Evolutionary conservation across 2,329 filamentous ascomycete species (phyloP), one percentile per base, ranked within the genome.

Genomic region (Trichoderma koningiopsis): DNA sequence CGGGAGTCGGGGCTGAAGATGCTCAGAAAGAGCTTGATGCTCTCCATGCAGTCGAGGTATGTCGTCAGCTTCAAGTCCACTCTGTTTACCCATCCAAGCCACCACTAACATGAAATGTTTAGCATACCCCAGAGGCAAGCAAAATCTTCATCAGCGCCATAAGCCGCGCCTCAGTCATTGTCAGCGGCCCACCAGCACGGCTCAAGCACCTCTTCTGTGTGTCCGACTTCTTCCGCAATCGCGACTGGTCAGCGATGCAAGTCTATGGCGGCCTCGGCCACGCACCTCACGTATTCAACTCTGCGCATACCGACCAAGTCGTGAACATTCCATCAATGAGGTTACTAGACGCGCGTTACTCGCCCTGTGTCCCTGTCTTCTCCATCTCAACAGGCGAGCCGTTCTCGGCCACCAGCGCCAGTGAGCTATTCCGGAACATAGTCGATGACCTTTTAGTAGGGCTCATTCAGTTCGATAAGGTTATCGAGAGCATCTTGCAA

Each of bases 91-190:
- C 22, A 8, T 24, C 47, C 47, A 1, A 13, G 47, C 4, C 19
- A 49, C 24, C 3, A 24, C 49, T 64, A 14, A 40, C 49, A 6
- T n/a, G 3, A 49, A 11, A 2, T 6, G 24, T 24, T 7, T 24
- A 49, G 47, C 47, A 5, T 6, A 49, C 47, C 2, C n/a, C 47
- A 49, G 47, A 49, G n/a, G 47, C 47, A 1, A 70, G 65, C 63
- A 81, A 82, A 67, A 68, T 83, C 8, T 83, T 83, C 70, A 78
- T 83, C 69, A 83, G 81, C 70, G 77, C 79, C 0, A 55, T 77
- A 3, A 76, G 73, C 57, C 43, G 68, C 5, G 76, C 73, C 6
- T 80, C 77, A 0, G 76, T 81, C 3, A 82, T 77, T 1, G 71
- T 83, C 31, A 83, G 78, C 49, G 81, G 81, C 0, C 79, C 81